Conservation (phyloP, 2,329 filamentous ascomycete genomes). For the Cryphonectria japonica region DNA sequence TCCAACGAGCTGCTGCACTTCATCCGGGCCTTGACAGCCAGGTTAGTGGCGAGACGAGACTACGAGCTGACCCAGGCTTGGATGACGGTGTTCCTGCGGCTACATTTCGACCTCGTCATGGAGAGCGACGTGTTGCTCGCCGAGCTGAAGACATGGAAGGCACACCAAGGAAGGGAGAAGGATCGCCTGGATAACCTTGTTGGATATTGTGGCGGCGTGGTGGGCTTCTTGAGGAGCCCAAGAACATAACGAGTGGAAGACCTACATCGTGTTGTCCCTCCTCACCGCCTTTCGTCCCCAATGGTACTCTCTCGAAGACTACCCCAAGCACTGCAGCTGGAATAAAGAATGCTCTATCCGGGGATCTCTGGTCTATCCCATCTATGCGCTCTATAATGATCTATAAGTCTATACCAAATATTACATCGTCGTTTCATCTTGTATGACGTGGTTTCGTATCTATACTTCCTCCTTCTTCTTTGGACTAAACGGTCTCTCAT, state of each 20-base stretch:
- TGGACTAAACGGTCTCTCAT: background rate
- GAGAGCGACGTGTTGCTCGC: slow-evolving; percentile 57
- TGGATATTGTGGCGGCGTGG: slow-evolving; percentile 85
- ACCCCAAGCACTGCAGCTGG: background rate
- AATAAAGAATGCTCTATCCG: background rate
- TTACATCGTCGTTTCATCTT: background rate
- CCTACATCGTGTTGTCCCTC: background rate
- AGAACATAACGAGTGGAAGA: slow-evolving; percentile 45
- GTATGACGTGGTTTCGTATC: background rate
- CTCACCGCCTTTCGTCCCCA: too few species aligned
- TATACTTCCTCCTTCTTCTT: background rate
- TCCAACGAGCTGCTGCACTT: slow-evolving; percentile 78
- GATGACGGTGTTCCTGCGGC: slow-evolving; percentile 90
- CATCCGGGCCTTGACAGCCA: slow-evolving; percentile 75
- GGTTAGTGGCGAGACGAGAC: slow-evolving; percentile 71
- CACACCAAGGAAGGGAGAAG: slow-evolving; percentile 72
- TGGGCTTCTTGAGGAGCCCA: slow-evolving; percentile 75
- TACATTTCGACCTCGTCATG: slow-evolving; percentile 68
- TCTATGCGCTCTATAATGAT: background rate
- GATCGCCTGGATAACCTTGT: slow-evolving; percentile 74
- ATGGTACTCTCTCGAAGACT: background rate
- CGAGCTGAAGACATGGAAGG: slow-evolving; percentile 71
- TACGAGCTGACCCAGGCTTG: slow-evolving; percentile 95
- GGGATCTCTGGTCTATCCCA: background rate
- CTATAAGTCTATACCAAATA: background rate